phyloP scores from a whole-genome alignment of 805 yeast genomes.

The Saturnispora diversa region DNA sequence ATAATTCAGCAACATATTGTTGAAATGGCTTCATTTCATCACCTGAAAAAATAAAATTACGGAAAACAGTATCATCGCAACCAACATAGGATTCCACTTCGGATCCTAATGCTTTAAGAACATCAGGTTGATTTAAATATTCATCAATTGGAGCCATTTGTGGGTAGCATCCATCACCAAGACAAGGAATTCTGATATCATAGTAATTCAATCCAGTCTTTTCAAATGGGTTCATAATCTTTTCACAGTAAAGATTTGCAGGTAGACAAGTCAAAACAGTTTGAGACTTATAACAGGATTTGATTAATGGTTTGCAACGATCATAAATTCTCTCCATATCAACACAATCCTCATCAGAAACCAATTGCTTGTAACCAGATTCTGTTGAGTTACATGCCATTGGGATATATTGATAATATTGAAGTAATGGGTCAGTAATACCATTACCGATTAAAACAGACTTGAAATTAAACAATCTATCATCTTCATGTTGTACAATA shows the following conservation, averaged over 20 bases:
- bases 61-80: slow-evolving; percentile 71
- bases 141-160: slow-evolving; percentile 66
- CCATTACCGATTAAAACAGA: slow-evolving; percentile 90
- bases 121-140: slow-evolving; percentile 70
- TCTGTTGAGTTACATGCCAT: slow-evolving; percentile 80
- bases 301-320: slow-evolving; percentile 68
- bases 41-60: slow-evolving; percentile 76
- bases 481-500: slow-evolving; percentile 52
- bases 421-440: slow-evolving; percentile 75
- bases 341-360: slow-evolving; percentile 73
- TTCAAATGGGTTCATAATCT: slow-evolving; percentile 73
- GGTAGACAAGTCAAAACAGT: slow-evolving; percentile 84
- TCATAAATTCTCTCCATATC: slow-evolving; percentile 60
- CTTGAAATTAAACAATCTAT: slow-evolving; percentile 50
- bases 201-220: slow-evolving; percentile 85
- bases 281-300: slow-evolving; percentile 68
- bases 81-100: slow-evolving; percentile 72
- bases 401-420: slow-evolving; percentile 72
- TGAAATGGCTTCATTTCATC: slow-evolving; percentile 93
- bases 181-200: slow-evolving; percentile 75
- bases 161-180: slow-evolving; percentile 69
- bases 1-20: slow-evolving; percentile 57
- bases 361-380: slow-evolving; percentile 73
- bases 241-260: slow-evolving; percentile 84
- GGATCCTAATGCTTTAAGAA: slow-evolving; percentile 78